Percentiles rank a stretch among this genome's conserved stretches.
phyloP scores from a whole-genome alignment of 768 basidiomycete species.

The Mrakia hoshinonis region DNA sequence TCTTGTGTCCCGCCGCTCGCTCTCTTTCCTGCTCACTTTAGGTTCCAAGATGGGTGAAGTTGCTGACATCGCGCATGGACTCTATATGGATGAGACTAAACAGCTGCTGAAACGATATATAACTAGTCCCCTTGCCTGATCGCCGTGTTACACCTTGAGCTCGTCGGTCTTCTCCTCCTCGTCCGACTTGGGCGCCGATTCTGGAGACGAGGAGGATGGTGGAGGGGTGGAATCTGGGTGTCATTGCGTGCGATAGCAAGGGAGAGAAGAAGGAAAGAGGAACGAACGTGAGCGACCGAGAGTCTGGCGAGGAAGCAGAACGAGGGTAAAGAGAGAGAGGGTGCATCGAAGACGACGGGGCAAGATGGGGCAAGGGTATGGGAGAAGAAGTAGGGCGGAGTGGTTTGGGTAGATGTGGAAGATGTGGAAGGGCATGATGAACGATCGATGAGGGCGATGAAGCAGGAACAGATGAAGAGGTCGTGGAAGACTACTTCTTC shows the following conservation, averaged over 20 bases:
- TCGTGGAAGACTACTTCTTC: neutral
- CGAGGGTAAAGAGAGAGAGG: neutral
- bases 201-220: neutral
- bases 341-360: neutral
- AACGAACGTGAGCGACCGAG: slow-evolving; percentile 12
- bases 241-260: neutral
- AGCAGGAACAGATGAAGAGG: neutral
- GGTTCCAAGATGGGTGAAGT: neutral
- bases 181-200: neutral
- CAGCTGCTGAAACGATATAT: neutral
- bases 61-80: neutral
- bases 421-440: neutral
- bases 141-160: neutral
- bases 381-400: neutral
- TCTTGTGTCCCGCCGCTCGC: too few relatives aligned
- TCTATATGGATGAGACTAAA: neutral
- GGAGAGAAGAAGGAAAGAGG: neutral
- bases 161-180: neutral
- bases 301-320: neutral
- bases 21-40: too few relatives aligned
- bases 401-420: neutral
- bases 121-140: neutral
- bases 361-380: neutral
- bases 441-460: neutral
- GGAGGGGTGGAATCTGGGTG: slow-evolving; percentile 3